phyloP scores from a whole-genome alignment of 805 yeast species.

The Candida fluviatilis region DNA sequence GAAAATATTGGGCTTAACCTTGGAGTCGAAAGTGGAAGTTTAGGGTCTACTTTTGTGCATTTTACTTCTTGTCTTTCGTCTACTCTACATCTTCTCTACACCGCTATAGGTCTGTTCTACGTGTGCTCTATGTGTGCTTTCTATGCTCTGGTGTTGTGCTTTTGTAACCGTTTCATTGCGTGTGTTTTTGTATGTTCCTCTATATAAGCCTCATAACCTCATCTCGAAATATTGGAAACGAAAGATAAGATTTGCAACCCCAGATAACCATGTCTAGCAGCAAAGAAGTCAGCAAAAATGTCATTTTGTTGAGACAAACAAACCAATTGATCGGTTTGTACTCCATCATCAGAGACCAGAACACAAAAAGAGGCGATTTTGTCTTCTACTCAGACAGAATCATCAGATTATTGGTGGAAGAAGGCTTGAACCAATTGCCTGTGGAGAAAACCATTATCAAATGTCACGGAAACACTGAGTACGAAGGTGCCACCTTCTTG shows the following conservation, averaged over 20 bases:
- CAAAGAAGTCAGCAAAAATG: slow-evolving; percentile 42
- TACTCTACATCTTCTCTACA: too few relatives aligned
- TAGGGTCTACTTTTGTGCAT: too few relatives aligned
- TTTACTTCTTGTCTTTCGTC: too few relatives aligned
- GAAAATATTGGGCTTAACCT: too few relatives aligned
- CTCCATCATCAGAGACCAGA: slow-evolving; percentile 82
- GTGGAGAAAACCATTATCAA: slow-evolving; percentile 63
- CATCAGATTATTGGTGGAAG: slow-evolving; percentile 90
- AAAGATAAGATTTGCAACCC: neutral
- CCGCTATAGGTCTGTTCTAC: too few relatives aligned
- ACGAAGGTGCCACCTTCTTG: slow-evolving; percentile 72
- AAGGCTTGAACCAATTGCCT: slow-evolving; percentile 91
- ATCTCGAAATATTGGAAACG: too few relatives aligned
- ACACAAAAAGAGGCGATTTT: slow-evolving; percentile 84
- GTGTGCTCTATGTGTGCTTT: too few relatives aligned
- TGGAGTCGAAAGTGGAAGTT: too few relatives aligned
- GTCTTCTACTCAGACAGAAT: slow-evolving; percentile 94
- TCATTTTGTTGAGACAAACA: slow-evolving; percentile 74
- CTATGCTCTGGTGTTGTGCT: too few relatives aligned
- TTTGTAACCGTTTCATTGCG: too few relatives aligned
- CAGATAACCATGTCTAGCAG: neutral
- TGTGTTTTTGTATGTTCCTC: too few relatives aligned
- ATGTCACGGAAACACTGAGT: slow-evolving; percentile 73
- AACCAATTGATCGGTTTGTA: slow-evolving; percentile 85
- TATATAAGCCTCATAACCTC: too few relatives aligned